Evolutionary conservation across 202 grass and related monocot genomes (phyloP), one percentile per base, ranked within the genome.

Genomic region (Schoenoplectus tabernaemontani): DNA sequence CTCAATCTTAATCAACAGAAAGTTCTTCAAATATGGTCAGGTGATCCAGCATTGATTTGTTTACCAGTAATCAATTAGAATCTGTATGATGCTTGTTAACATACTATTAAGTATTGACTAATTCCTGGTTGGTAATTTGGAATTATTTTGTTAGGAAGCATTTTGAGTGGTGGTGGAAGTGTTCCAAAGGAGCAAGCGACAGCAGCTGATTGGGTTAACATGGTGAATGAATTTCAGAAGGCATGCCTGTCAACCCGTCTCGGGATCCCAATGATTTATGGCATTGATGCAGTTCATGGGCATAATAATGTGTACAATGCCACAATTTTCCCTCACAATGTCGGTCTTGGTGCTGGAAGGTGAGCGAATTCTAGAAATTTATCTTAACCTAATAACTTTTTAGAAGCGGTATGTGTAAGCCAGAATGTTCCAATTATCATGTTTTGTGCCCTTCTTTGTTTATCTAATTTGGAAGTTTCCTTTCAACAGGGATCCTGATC

Each of bases 241-340:
- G 88, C 79, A 0, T 93, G 83, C 68, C 34, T 97, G 37, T 82
- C 69, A 1, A 97, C 93, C 34, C 87, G 90, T 10, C 87, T 90
- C 15, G 90, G 78, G 23, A 97, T 97, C 57, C 93, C 93, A 8
- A 97, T 97, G 90, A 97, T 96, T 60, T 96, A 96, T 83, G 93
- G 93, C 79, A 92, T 96, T 58, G 93, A 96, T 79, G 93, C 93
- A 12, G 93, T 96, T 54, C 93, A 96, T 36, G 93, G 93, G 1
- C 86, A 96, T 59, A 96, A 96, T 84, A 96, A 96, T 32, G 93
- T 92, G 56, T 96, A 96, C 66, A 87, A 85, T 50, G 93, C 93
- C 22, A 97, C 93, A 71, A 97, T 97, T 70, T 97, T 97, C 83
- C 93, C 93, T 7, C 93, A 97, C 83, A 97, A 97, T 76, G 79